Evolutionary conservation across 345 rosid species (phyloP).

Genomic region (Schrenkiella parvula): DNA sequence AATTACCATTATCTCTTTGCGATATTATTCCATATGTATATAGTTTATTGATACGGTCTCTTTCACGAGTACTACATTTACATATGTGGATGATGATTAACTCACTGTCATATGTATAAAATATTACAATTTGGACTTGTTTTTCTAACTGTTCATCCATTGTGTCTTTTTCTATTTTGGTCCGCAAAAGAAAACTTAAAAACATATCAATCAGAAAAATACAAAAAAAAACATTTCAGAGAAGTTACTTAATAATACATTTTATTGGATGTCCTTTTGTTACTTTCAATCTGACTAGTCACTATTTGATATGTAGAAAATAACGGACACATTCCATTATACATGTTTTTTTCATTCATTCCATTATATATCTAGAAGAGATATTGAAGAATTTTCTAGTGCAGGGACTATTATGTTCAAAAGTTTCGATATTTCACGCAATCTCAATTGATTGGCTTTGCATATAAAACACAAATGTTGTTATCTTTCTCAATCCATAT

Average conservation of each 20-base stretch:
- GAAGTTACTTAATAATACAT: not conserved
- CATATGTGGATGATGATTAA: not conserved
- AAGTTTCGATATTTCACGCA: not conserved
- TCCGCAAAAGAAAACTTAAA: not conserved
- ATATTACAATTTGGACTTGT: not conserved
- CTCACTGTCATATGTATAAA: not conserved
- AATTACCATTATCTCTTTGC: not conserved
- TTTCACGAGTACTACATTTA: not conserved
- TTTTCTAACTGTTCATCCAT: not conserved
- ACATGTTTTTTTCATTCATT: too few relatives aligned
- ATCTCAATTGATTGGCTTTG: not conserved
- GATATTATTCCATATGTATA: conserved; percentile 4
- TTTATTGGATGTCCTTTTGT: not conserved
- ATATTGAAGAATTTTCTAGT: not conserved
- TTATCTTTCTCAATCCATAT: not conserved
- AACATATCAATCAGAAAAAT: not conserved
- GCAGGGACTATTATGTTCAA: not conserved
- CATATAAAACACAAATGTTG: not conserved
- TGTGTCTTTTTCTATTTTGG: not conserved
- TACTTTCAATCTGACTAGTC: not conserved
- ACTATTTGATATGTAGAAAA: not conserved
- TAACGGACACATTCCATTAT: too few relatives aligned
- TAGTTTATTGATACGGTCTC: not conserved
- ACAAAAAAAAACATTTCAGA: not conserved
- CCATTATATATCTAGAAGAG: not conserved